Percentiles rank a stretch among this genome's conserved stretches.
Evolutionary conservation across 2,329 filamentous ascomycete genomes (phyloP).

Genomic region (Fusarium subtropicale): DNA sequence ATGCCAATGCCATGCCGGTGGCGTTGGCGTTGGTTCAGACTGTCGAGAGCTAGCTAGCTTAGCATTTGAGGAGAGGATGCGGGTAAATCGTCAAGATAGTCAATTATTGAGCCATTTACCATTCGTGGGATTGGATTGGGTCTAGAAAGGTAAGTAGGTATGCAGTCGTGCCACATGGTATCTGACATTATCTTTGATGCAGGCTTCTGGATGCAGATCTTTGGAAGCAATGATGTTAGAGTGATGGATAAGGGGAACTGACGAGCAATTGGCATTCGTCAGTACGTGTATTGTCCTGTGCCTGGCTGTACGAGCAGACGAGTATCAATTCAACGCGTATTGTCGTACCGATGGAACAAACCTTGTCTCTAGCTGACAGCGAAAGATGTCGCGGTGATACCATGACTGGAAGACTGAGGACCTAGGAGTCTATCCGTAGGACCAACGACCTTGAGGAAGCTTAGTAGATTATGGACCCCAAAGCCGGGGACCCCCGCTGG

Average conservation of each 20-base stretch:
- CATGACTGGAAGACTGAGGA: background rate
- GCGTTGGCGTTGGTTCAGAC: conserved; percentile 19
- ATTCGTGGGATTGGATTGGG: conserved; percentile 29
- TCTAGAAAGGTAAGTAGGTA: conserved; percentile 18
- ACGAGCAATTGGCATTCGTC: background rate
- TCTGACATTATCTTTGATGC: background rate
- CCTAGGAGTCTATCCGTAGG: too few species aligned
- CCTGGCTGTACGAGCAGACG: background rate
- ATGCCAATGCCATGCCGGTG: conserved; percentile 27
- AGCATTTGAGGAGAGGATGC: background rate
- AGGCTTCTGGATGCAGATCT: background rate
- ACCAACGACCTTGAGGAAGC: background rate
- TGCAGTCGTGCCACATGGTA: conserved; percentile 36
- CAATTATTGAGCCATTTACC: conserved; percentile 3
- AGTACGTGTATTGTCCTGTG: background rate
- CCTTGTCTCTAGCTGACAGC: conserved; percentile 6
- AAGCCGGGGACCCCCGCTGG: conserved; percentile 28
- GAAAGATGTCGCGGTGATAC: conserved; percentile 13
- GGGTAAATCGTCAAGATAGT: conserved; percentile 20
- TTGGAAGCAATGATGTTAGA: background rate
- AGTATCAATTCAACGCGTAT: background rate
- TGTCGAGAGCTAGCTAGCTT: conserved; percentile 15
- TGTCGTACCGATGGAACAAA: conserved; percentile 7
- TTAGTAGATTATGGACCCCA: conserved; percentile 1
- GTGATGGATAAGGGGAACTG: background rate